These are phyloP conservation scores for Tulasnella sp. DNA, from an alignment of 768 basidiomycete species.

Conservation along the genomic window DNA sequence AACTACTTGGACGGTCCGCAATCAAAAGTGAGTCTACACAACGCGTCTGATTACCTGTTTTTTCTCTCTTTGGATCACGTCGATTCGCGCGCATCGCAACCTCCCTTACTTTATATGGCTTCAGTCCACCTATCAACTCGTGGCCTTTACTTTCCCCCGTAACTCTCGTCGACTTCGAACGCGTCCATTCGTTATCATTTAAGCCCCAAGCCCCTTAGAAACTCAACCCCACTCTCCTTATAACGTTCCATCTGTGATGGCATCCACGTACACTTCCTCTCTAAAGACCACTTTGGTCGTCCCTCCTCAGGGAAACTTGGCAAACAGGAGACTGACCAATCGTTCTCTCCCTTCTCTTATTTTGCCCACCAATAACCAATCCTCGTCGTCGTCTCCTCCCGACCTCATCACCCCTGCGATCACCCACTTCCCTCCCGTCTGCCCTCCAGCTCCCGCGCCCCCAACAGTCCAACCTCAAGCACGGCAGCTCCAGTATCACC, in stretches of 20 bases:
- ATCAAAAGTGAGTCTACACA: too few relatives aligned
- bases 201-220: too few relatives aligned
- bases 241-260: constrained; percentile 9
- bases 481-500: constrained; percentile 8
- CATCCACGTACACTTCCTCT: background rate
- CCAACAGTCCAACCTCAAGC: constrained; percentile 7
- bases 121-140: too few relatives aligned
- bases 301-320: constrained; percentile 12
- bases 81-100: too few relatives aligned
- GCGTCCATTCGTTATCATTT: too few relatives aligned
- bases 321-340: constrained; percentile 8
- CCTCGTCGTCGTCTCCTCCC: constrained; percentile 10
- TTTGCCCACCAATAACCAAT: constrained; percentile 12
- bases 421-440: constrained; percentile 14
- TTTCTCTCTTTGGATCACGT: too few relatives aligned
- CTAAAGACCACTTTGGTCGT: background rate
- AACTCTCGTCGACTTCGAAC: too few relatives aligned
- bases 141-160: too few relatives aligned
- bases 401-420: constrained; percentile 12
- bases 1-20: too few relatives aligned
- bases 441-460: constrained; percentile 12
- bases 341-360: constrained; percentile 5
- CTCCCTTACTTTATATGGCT: too few relatives aligned
- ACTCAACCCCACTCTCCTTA: too few relatives aligned
- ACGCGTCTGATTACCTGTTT: too few relatives aligned